Base-by-base conservation (phyloP, 208 protist genomes). In the Wallacemonas rigidus region DNA sequence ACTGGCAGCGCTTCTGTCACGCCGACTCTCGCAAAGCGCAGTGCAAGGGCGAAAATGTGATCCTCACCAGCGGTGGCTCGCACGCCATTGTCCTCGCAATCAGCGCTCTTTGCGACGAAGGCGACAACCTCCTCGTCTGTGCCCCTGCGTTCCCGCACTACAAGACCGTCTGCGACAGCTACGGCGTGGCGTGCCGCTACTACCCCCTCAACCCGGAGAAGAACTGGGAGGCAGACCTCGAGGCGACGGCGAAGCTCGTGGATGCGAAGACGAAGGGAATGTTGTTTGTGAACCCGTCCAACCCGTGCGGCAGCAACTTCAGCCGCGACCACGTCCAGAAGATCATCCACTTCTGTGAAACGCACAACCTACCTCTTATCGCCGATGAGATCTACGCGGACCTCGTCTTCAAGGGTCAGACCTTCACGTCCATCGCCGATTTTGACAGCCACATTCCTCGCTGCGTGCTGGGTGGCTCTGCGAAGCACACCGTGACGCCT, bases 371-470 rank as follows among this genome's bases (percentile, higher is more conserved):
- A 15, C 93, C 93, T 40, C 91, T 98, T 53, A 90, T 98, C 47
- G 54, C 90, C 3, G 94, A 98, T 69, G 94, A 98, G 71, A 94
- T 98, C 39, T 98, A 98, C 82, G 88, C 79, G 15, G 87, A 87
- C 12, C 91, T 97, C 72, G 83, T 89, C 26, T 98, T 97, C 71
- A 64, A 75, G 11, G 77, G 77, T 12, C 57, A 64, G 39, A 38
- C 41, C 14, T 97, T 94, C 67, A 60, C 65, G 41, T 83, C 83
- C 50, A 69, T 95, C 39, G 86, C 86, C 39, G 60, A 68, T 15
- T 73, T 97, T 40, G 88, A 89, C 2, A 62, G 75, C 15, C 74
- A 51, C 12, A 85, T 96, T 1, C 92, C 92, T 5, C 47, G 86
- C 3, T 60, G 95, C 17, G 67, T 88, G 5, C 58, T 93, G 47